Conservation (phyloP, 441 rosid genomes). For the Bruguiera hainesii region DNA sequence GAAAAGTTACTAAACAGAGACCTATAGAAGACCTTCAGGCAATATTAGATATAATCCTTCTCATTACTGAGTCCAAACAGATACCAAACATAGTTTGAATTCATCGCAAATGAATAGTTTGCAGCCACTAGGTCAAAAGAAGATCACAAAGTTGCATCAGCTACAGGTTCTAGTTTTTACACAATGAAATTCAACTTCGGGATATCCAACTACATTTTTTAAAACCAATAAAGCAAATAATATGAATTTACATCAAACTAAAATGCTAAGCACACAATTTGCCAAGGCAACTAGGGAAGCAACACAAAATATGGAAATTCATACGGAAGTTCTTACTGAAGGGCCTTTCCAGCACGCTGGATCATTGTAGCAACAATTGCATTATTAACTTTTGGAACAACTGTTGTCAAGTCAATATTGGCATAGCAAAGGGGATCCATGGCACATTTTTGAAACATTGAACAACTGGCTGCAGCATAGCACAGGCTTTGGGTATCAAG, state of each 20-base stretch:
- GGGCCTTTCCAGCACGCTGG: constrained; percentile 77
- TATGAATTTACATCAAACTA: no score
- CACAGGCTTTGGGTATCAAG: constrained; percentile 77
- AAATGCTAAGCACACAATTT: constrained; percentile 3
- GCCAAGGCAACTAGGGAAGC: no score
- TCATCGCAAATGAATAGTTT: neutral
- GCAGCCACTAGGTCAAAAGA: neutral
- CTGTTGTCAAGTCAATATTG: constrained; percentile 60
- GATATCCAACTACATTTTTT: neutral
- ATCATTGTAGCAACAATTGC: constrained; percentile 72
- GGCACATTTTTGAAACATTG: constrained; percentile 72
- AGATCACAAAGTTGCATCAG: no score
- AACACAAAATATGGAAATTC: neutral
- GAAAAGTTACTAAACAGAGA: neutral
- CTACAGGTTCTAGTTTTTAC: neutral
- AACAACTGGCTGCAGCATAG: constrained; percentile 72
- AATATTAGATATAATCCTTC: neutral
- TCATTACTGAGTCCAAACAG: neutral
- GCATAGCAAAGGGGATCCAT: constrained; percentile 75
- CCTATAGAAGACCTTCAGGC: neutral
- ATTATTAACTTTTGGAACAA: constrained; percentile 59
- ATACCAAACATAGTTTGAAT: neutral
- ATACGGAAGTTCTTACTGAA: constrained; percentile 41
- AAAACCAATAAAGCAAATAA: no score
- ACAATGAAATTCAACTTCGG: neutral